Conservation (phyloP, 306 rosid species). For the Fagus crenata region DNA sequence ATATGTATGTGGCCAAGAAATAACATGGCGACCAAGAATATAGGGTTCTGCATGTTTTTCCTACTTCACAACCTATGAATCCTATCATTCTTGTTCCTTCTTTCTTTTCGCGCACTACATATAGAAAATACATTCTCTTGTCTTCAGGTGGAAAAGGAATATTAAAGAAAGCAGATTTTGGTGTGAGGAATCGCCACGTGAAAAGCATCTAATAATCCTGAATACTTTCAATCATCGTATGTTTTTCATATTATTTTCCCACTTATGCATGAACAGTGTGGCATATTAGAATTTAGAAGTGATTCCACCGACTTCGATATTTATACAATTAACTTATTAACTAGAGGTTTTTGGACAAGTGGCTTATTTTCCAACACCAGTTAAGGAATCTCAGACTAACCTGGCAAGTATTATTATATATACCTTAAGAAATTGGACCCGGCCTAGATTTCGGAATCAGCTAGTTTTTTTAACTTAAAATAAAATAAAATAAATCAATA, state of each 20-base stretch:
- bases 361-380: not conserved
- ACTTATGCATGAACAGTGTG: not conserved
- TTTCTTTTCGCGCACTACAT: conserved; percentile 16
- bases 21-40: conserved; percentile 19
- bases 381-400: too few relatives aligned
- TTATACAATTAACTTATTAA: not conserved
- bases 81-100: not conserved
- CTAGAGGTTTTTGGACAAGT: not conserved
- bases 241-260: conserved; percentile 30
- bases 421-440: too few relatives aligned
- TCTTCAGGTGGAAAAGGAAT: conserved; percentile 33
- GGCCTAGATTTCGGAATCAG: not conserved
- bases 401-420: too few relatives aligned
- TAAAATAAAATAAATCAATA: too few relatives aligned
- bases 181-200: conserved; percentile 35
- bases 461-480: too few relatives aligned
- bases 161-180: conserved; percentile 21
- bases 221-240: not conserved
- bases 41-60: conserved; percentile 22
- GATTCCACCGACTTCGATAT: not conserved
- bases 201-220: conserved; percentile 27
- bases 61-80: conserved; percentile 20
- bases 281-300: not conserved
- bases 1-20: conserved; percentile 10
- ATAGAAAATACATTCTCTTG: not conserved